These are phyloP conservation scores for Plantago rigida DNA, from an alignment of 305 asterid species.

Conservation along the genomic window DNA sequence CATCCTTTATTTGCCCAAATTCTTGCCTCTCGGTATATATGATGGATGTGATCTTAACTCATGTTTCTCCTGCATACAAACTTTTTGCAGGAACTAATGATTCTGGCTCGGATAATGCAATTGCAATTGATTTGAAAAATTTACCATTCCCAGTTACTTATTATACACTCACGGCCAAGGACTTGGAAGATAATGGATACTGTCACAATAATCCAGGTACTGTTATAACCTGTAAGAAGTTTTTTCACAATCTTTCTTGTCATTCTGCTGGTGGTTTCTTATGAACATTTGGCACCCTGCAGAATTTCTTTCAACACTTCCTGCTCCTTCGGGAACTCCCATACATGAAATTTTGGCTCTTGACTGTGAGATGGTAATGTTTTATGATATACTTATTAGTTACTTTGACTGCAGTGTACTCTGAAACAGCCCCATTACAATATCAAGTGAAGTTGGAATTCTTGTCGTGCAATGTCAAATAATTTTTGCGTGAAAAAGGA, in stretches of 20 bases:
- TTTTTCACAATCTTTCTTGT: not conserved
- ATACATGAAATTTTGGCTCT: conserved; percentile 63
- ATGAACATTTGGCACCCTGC: conserved; percentile 28
- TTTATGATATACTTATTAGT: conserved; percentile 8
- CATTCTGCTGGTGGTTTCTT: conserved; percentile 11
- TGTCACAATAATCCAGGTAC: conserved; percentile 51
- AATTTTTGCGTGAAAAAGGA: conserved; percentile 2
- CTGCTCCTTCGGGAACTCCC: conserved; percentile 65
- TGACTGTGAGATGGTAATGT: conserved; percentile 88
- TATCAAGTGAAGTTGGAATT: not conserved
- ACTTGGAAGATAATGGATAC: conserved; percentile 83
- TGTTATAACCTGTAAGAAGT: conserved; percentile 12
- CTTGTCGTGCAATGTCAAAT: not conserved
- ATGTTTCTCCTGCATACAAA: conserved; percentile 14
- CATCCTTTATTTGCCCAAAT: not conserved
- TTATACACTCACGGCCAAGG: conserved; percentile 65
- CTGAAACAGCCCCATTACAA: not conserved
- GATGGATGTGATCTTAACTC: conserved; percentile 15
- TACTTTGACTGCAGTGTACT: not conserved
- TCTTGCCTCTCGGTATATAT: conserved; percentile 4
- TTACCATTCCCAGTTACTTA: conserved; percentile 68
- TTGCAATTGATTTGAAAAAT: conserved; percentile 36
- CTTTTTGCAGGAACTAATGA: conserved; percentile 35
- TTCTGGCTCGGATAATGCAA: conserved; percentile 29
- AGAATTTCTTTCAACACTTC: conserved; percentile 63